Evolutionary conservation across 2,329 filamentous ascomycete genomes (phyloP).

Genomic region (Fusarium neocosmosporiellum): DNA sequence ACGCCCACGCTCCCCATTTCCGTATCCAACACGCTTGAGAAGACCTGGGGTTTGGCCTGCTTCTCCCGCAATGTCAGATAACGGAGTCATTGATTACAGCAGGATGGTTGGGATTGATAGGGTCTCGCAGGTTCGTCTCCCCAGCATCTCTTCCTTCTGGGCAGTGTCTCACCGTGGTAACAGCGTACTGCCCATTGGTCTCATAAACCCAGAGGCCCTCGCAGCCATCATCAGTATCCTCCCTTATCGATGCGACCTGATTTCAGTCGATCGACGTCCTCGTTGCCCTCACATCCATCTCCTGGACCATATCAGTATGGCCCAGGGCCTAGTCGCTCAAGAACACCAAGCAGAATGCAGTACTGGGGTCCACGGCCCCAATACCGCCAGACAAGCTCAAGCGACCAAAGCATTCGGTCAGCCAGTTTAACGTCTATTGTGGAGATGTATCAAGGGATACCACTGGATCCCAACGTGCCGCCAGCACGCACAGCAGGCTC

Average conservation of each 20-base stretch:
- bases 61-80: slow-evolving; percentile 62
- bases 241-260: slow-evolving; percentile 55
- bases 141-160: background rate
- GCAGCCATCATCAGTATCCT: slow-evolving; percentile 50
- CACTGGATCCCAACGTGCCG: slow-evolving; percentile 42
- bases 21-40: slow-evolving; percentile 67
- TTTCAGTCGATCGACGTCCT: slow-evolving; percentile 54
- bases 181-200: slow-evolving; percentile 59
- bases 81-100: slow-evolving; percentile 60
- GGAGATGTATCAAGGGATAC: slow-evolving; percentile 56
- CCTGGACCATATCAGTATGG: slow-evolving; percentile 40
- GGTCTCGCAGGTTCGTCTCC: slow-evolving; percentile 55
- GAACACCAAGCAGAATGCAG: slow-evolving; percentile 52
- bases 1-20: slow-evolving; percentile 68
- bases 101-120: slow-evolving; percentile 63
- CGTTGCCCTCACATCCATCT: slow-evolving; percentile 49
- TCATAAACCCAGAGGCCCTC: slow-evolving; percentile 53
- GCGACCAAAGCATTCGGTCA: slow-evolving; percentile 54
- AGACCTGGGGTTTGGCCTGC: slow-evolving; percentile 62
- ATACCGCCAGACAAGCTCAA: slow-evolving; percentile 48
- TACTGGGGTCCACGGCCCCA: slow-evolving; percentile 43
- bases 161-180: slow-evolving; percentile 11
- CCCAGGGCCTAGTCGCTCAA: slow-evolving; percentile 40
- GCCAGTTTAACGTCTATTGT: slow-evolving; percentile 63
- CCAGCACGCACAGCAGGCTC: slow-evolving; percentile 48